Percentiles rank a stretch among this genome's conserved stretches.
Conservation (phyloP, 163 green algal genomes). For the Scenedesmus sp. region DNA sequence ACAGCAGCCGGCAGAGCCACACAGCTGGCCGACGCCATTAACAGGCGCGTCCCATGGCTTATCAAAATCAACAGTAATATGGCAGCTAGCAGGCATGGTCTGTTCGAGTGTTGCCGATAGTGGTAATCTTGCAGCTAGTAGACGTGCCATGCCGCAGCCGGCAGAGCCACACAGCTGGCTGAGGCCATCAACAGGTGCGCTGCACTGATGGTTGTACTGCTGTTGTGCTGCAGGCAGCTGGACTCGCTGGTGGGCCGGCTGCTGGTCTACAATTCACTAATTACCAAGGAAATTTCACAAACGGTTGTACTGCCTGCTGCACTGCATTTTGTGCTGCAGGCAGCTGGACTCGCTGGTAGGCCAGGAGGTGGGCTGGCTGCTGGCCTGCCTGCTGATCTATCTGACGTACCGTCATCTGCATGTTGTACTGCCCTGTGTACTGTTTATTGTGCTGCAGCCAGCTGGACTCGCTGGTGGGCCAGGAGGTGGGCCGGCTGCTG, state of each 20-base stretch:
- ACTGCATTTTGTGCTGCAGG: slow-evolving; percentile 2
- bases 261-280: too few species aligned
- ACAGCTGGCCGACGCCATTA: slow-evolving; percentile 30
- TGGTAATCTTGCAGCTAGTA: too few species aligned
- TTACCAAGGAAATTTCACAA: not conserved
- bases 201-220: too few species aligned
- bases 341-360: slow-evolving; percentile 75
- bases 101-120: too few species aligned
- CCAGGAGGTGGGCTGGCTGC: slow-evolving; percentile 69
- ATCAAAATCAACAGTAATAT: too few species aligned
- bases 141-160: not conserved
- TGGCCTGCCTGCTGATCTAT: not conserved
- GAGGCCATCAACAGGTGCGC: slow-evolving; percentile 26
- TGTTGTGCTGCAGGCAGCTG: slow-evolving; percentile 68
- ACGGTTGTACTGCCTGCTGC: not conserved
- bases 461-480: slow-evolving; percentile 63
- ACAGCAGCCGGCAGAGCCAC: slow-evolving; percentile 41
- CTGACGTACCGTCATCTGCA: not conserved
- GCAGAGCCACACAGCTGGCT: slow-evolving; percentile 32
- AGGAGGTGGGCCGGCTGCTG: slow-evolving; percentile 73
- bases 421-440: not conserved
- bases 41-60: not conserved
- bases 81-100: too few species aligned
- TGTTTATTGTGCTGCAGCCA: not conserved
- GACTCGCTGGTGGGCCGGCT: slow-evolving; percentile 70